Base-by-base conservation (phyloP, 352 stramenopile species). In the Phytophthora agathidicida region DNA sequence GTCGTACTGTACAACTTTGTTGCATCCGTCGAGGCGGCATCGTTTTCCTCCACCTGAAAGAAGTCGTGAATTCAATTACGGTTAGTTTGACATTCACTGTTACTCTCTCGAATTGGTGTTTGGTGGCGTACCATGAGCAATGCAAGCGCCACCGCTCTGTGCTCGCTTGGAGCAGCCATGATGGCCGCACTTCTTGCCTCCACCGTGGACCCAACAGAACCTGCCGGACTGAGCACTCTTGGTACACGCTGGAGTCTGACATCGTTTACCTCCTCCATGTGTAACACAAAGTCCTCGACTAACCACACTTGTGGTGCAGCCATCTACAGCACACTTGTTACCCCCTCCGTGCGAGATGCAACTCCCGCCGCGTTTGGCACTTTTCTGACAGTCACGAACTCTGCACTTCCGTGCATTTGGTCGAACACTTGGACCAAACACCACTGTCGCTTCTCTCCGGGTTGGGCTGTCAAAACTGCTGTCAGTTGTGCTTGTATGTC, bases 131-230 rank as follows among this genome's bases (percentile, higher is more conserved):
- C 77, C 77, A 52, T 88, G 77, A 37, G 72, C 61, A 65, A 75
- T 77, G 31, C 71, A 84, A 27, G 70, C 75, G 7, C 77, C 73
- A 31, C 72, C 74, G 3, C 71, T 82, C 37, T 84, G 77, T 6
- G 77, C 75, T 26, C 71, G 62, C 46, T 80, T 84, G 26, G 60
- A 46, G 36, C 77, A 86, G 1, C 65, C 65, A 5, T 69, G 50
- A 23, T 66, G 66, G 30, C 75, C 71, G 36, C 77, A 87, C n/a
- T 80, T 78, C 36, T 88, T 88, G 33, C 77, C 77, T 36, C 77
- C 77, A 20, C 77, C 77, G 36, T 86, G 77, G 33, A 75, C 48
- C 65, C 68, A 74, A 50, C 72, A 81, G 36, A 65, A 76, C 0
- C 72, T 68, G 35, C 66, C 69, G 7, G 64, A 67, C 28, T 78